These are phyloP conservation scores for Persicaria maculosa DNA, from an alignment of 148 eudicot genomes.

Conservation along the genomic window DNA sequence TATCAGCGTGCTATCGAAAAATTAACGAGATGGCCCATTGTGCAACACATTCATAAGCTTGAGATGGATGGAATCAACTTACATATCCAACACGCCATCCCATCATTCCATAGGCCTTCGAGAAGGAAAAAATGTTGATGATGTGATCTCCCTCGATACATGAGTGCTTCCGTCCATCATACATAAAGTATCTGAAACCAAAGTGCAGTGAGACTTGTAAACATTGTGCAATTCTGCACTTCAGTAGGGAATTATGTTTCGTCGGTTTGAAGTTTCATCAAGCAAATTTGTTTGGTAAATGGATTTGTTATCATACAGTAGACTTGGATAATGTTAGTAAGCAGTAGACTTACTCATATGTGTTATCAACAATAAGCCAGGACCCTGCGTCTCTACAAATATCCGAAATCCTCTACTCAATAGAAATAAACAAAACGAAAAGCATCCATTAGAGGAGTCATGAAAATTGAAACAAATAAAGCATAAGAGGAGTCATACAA, in stretches of 20 bases:
- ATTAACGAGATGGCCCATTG: no score
- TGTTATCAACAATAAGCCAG: slow-evolving; percentile 98
- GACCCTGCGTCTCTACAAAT: slow-evolving; percentile 77
- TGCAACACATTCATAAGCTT: not conserved
- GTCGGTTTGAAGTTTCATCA: not conserved
- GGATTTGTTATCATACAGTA: no score
- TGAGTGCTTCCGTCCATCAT: slow-evolving; percentile 81
- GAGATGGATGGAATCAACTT: slow-evolving; percentile 29
- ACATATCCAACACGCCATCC: slow-evolving; percentile 99
- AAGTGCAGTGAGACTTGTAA: not conserved
- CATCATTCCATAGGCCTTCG: slow-evolving; percentile 99
- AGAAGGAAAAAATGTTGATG: slow-evolving; percentile 89
- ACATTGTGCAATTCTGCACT: not conserved
- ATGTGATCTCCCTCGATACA: slow-evolving; percentile 86
- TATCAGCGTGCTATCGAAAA: no score
- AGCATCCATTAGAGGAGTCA: not conserved
- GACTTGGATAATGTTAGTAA: not conserved
- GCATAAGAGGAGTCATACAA: not conserved
- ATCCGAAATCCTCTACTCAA: slow-evolving; percentile 73
- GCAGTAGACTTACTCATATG: slow-evolving; percentile 80
- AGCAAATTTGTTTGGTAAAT: no score
- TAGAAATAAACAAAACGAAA: not conserved
- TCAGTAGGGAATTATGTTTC: not conserved
- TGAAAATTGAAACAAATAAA: not conserved
- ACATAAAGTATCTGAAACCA: slow-evolving; percentile 81